Evolutionary conservation across 2,329 filamentous ascomycete species (phyloP), one percentile per base, ranked within the genome.

Genomic region (Chaetomium globosum): DNA sequence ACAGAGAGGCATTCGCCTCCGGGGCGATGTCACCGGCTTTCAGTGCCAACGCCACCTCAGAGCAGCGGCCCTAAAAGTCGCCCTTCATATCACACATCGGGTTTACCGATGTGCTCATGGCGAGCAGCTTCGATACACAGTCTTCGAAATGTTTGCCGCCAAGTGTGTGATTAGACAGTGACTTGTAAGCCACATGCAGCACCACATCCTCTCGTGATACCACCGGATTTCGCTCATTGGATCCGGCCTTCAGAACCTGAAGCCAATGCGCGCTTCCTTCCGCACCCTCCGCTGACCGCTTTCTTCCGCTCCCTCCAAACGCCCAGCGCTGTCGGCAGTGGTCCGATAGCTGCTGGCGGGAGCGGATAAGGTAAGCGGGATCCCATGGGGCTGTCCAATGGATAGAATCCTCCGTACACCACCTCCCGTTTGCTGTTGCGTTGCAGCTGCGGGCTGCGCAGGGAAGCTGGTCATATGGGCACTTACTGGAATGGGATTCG

Each of bases 181-280:
- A 63, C 52, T 23, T 55, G 36, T 53, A 52, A 65, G 65, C 63
- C 65, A 68, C 64, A 36, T 59, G 64, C 68, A 65, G 58, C 64
- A 65, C 39, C 31, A 62, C 39, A 64, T 30, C 16, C 58, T 68
- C 69, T 68, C 67, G 63, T 70, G 65, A 70, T 66, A 58, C 64
- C 63, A 63, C 60, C 43, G 53, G 55, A 13, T 64, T 59, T 30
- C 26, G 23, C 30, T 48, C 33, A 68, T 68, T 65, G 62, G 65
- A 55, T 16, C 54, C n/a, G n/a, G 21, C 7, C 43, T 21, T 16
- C 49, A 46, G 23, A 36, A n/a, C n/a, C n/a, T n/a, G n/a, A n/a
- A 33, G 5, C 21, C 39, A 46, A 43, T 59, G 63, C 63, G 63
- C 55, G n/a, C 21, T 59, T 49, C 59, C 52, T 59, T 49, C 59